A percentile compares a stretch with the other conserved stretches of the same genome.
Evolutionary conservation across 129 eudicot genomes (phyloP).

Genomic region (Sambucus nigra): DNA sequence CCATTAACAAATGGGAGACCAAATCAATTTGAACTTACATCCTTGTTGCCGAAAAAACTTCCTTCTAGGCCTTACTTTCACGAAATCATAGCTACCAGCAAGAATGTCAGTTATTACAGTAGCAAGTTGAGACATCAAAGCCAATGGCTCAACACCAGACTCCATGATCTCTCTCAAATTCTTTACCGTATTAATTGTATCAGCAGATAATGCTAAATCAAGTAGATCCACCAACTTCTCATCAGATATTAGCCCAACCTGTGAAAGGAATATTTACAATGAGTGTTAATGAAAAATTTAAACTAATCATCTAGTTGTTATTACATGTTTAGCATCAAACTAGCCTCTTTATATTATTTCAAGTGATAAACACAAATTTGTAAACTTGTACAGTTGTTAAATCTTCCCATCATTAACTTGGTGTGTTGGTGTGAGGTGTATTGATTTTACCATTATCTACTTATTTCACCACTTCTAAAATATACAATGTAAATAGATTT

Average conservation of each 20-base stretch:
- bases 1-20: background rate
- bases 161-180: conserved; percentile 87
- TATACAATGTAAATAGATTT: too few relatives aligned
- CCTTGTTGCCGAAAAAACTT: conserved; percentile 77
- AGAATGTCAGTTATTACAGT: conserved; percentile 95
- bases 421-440: too few relatives aligned
- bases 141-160: conserved; percentile 92
- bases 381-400: too few relatives aligned
- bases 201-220: conserved; percentile 96
- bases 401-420: too few relatives aligned
- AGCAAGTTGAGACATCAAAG: conserved; percentile 98
- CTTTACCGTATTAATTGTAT: conserved; percentile 89
- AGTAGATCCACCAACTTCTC: conserved; percentile 93
- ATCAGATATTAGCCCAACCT: conserved; percentile 94
- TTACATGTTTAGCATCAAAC: too few relatives aligned
- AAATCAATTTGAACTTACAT: conserved; percentile 35
- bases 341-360: too few relatives aligned
- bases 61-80: conserved; percentile 55
- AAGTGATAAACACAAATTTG: too few relatives aligned
- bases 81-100: conserved; percentile 83
- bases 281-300: too few relatives aligned
- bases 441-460: too few relatives aligned
- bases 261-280: conserved; percentile 7
- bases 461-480: too few relatives aligned
- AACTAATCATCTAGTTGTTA: too few relatives aligned